Evolutionary conservation across 768 basidiomycete species (phyloP), one percentile per base, ranked within the genome.

Genomic region (Roridomyces roridus): DNA sequence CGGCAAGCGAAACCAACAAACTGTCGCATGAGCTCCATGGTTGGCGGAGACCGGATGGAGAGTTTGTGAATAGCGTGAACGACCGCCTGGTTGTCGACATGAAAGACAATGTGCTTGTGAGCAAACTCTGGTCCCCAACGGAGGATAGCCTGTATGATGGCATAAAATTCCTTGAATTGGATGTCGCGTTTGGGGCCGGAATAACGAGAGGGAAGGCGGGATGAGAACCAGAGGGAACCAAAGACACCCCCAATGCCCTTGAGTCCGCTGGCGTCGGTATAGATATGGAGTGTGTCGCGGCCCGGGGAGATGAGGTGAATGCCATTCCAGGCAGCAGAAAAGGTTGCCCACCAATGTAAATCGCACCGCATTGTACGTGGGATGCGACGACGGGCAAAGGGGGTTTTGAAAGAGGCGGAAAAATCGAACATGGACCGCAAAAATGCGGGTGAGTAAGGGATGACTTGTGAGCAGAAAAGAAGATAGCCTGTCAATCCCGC

Each of bases 261-360:
- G n/a, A n/a, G n/a, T n/a, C n/a, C n/a, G n/a, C n/a, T n/a, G n/a
- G 72, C 70, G 48, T 76, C 72, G 0, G 72, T 74, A 46, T 63
- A 65, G 17, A 75, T 44, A 11, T 59, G 28, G 5, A 70, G 2
- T 3, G 54, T 46, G 7, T 39, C 31, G 2, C 31, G 44, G 18
- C 54, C 31, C n/a, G 51, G 63, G 14, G 25, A 6, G 5, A 68
- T 23, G 17, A 69, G 10, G 14, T 44, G 47, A 8, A 72, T 56
- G 2, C 71, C 70, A 46, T 74, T 75, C 71, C 69, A 76, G 1
- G 49, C n/a, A n/a, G n/a, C n/a, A n/a, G n/a, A n/a, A n/a, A n/a
- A n/a, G n/a, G n/a, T n/a, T n/a, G n/a, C n/a, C n/a, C n/a, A n/a
- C n/a, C n/a, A n/a, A n/a, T n/a, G n/a, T n/a, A n/a, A n/a, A n/a